Percentiles rank a stretch among this genome's conserved stretches.
phyloP scores from a whole-genome alignment of 208 protist genomes.

The Porcisia deanei region DNA sequence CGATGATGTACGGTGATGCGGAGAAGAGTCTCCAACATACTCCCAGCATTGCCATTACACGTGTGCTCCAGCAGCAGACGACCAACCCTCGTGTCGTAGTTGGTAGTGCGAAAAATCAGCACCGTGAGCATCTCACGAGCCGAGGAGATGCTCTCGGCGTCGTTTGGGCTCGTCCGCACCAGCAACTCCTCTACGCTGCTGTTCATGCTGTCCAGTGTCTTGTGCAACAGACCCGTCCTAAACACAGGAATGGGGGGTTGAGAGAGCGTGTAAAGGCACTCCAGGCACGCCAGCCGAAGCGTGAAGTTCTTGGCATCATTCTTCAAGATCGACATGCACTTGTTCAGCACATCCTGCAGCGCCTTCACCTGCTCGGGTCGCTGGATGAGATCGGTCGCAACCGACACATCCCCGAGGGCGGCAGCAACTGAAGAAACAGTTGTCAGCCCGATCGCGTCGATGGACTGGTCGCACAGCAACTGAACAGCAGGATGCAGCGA shows the following conservation, averaged over 20 bases:
- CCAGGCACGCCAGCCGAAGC: slow-evolving; percentile 58
- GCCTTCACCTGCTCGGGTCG: slow-evolving; percentile 27
- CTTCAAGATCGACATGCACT: slow-evolving; percentile 57
- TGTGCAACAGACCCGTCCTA: slow-evolving; percentile 57
- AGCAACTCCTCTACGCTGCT: slow-evolving; percentile 79
- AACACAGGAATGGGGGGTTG: slow-evolving; percentile 54
- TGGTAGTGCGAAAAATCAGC: slow-evolving; percentile 80
- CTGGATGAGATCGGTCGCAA: slow-evolving; percentile 34
- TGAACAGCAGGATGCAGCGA: slow-evolving; percentile 52
- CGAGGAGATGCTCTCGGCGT: slow-evolving; percentile 24
- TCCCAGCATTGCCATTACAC: slow-evolving; percentile 52
- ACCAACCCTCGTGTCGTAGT: slow-evolving; percentile 61
- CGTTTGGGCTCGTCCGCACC: slow-evolving; percentile 11
- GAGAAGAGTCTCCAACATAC: slow-evolving; percentile 40
- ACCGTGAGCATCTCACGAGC: slow-evolving; percentile 77
- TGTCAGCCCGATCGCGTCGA: slow-evolving; percentile 49
- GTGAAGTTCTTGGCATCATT: slow-evolving; percentile 59
- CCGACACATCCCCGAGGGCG: slow-evolving; percentile 44
- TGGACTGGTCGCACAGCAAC: slow-evolving; percentile 53
- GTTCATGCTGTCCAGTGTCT: slow-evolving; percentile 67
- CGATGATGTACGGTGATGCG: slow-evolving; percentile 43
- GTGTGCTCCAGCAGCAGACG: slow-evolving; percentile 73
- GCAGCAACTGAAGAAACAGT: slow-evolving; percentile 54
- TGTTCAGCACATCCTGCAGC: slow-evolving; percentile 24
- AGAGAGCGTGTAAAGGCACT: slow-evolving; percentile 79